Evolutionary conservation across 768 basidiomycete genomes (phyloP).

Genomic region (Pleurotus citrinopileatus): DNA sequence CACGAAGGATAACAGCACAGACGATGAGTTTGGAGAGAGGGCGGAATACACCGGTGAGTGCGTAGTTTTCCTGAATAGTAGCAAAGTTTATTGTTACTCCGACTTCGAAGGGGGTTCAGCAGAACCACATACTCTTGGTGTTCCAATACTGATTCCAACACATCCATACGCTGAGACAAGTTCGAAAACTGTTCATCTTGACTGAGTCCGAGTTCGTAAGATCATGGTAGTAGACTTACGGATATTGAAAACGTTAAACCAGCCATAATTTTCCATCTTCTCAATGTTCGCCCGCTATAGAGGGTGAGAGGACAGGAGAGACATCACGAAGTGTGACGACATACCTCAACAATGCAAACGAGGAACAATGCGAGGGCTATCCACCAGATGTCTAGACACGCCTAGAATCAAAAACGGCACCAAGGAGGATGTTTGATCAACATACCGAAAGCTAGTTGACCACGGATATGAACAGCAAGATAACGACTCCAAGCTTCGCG

Average conservation of each 20-base stretch:
- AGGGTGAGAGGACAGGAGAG: constrained; percentile 6
- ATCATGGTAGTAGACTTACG: too few species aligned
- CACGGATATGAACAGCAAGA: constrained; percentile 74
- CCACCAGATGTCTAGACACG: constrained; percentile 97
- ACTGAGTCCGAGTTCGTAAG: too few species aligned
- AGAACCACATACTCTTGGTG: constrained; percentile 69
- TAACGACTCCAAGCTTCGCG: constrained; percentile 60
- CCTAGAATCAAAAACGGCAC: neutral
- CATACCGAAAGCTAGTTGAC: constrained; percentile 88
- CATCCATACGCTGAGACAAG: constrained; percentile 84
- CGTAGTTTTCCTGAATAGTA: constrained; percentile 64
- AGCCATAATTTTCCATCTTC: constrained; percentile 48
- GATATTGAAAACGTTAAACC: constrained; percentile 85
- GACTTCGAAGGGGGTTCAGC: too few species aligned
- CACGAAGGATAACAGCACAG: constrained; percentile 75
- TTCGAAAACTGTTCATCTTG: constrained; percentile 88
- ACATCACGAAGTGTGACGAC: constrained; percentile 13
- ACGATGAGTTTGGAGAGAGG: constrained; percentile 86
- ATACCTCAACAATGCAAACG: constrained; percentile 89
- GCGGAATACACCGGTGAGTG: constrained; percentile 73
- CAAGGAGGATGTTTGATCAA: neutral
- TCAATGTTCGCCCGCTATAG: constrained; percentile 56
- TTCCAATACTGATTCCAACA: constrained; percentile 85
- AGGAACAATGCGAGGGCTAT: constrained; percentile 82
- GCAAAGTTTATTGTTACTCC: too few species aligned